Conservation (phyloP, 257 asterid genomes). For the Ajuga chamaepitys region DNA sequence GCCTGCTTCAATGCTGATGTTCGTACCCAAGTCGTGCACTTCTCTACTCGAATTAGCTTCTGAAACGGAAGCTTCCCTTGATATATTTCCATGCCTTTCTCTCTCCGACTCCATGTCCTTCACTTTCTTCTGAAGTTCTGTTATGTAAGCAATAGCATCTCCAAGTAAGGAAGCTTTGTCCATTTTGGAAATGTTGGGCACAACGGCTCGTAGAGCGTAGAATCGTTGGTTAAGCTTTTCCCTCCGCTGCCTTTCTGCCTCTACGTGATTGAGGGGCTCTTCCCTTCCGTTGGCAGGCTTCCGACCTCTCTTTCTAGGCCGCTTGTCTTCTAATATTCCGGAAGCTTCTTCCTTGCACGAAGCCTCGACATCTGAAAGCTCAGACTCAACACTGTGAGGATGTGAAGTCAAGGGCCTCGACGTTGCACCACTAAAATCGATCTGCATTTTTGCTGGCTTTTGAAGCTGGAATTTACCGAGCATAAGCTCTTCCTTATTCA, state of each 20-base stretch:
- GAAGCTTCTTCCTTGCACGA: constrained; percentile 46
- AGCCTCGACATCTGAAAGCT: constrained; percentile 73
- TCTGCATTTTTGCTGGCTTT: constrained; percentile 58
- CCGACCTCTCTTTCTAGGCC: constrained; percentile 85
- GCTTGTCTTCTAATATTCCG: constrained; percentile 41
- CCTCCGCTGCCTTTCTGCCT: constrained; percentile 83
- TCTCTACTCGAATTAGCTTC: constrained; percentile 31
- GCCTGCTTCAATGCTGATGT: constrained; percentile 33
- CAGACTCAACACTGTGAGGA: constrained; percentile 44
- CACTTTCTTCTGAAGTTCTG: constrained; percentile 76
- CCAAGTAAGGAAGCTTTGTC: constrained; percentile 91
- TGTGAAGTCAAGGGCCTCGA: constrained; percentile 38
- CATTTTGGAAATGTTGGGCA: constrained; percentile 89
- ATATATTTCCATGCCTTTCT: constrained; percentile 31
- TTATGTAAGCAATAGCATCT: constrained; percentile 87
- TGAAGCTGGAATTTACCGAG: constrained; percentile 40
- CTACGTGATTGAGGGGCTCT: constrained; percentile 84
- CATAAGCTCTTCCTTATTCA: constrained; percentile 36
- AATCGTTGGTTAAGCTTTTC: constrained; percentile 87
- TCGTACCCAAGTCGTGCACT: constrained; percentile 19
- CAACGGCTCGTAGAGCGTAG: constrained; percentile 78
- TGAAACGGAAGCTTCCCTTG: constrained; percentile 31
- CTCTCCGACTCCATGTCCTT: constrained; percentile 63
- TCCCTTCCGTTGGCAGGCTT: constrained; percentile 88
- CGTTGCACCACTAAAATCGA: constrained; percentile 53